Evolutionary conservation across 306 rosid genomes (phyloP), one percentile per base, ranked within the genome.

Genomic region (Vicia sativa): DNA sequence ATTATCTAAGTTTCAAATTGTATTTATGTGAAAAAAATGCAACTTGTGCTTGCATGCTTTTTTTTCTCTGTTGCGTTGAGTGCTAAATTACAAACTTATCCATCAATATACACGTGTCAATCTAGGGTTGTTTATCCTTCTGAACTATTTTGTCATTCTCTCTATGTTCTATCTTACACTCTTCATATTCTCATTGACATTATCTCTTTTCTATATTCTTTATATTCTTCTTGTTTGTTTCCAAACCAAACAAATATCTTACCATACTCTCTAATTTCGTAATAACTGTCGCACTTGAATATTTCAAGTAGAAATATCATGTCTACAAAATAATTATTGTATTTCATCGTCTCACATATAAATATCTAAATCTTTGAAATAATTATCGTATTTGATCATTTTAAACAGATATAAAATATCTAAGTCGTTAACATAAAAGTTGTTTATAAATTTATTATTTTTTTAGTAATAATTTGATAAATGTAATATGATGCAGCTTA

Each of bases 401-500:
- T 16, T 56, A 28, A 44, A 11, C 73, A 29, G 35, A 29, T 2
- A 26, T 26, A 26, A n/a, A n/a, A n/a, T n/a, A n/a, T 26, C 3
- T 26, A 0, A 26, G 2, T 26, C 4, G 31, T 1, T 0, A 1
- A 28, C 63, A 29, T 57, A 58, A 35, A 68, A 68, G 58, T 9
- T 68, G 65, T 44, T 42, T 26, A 10, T 7, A 63, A 39, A 2
- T 18, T 21, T 3, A 11, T 3, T 21, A 62, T 62, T 56, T 63
- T 61, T 50, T 70, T 10, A 70, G 72, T 71, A 69, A 71, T 60
- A 39, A 63, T 62, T 73, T 79, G 81, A 50, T 74, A 29, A 70
- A 45, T 25, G 9, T n/a, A 37, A 3, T 52, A 11, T 46, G 37
- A 25, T 83, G 81, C 89, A 93, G 98, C 84, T 93, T 23, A 90